Evolutionary conservation across 495 filamentous ascomycete species (phyloP), one percentile per base, ranked within the genome.

Genomic region (Talaromyces trachyspermus): DNA sequence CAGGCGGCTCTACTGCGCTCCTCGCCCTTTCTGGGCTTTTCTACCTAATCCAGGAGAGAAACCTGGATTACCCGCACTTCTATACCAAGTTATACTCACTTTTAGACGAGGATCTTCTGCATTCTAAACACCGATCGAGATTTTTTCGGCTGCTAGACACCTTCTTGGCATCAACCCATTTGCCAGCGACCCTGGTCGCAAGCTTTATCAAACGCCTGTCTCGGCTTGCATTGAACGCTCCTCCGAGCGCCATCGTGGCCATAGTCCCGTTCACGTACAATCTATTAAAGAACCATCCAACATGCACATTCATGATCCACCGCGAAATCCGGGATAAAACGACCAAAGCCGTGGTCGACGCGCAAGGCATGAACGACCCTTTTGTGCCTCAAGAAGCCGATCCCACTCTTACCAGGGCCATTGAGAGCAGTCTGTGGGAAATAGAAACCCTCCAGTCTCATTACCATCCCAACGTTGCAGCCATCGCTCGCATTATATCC

Each of bases 391-490:
- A 73, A 6, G 86, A 96, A 64, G 50, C 68, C 37, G 87, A 99
- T 55, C 94, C 94, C 4, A 85, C 85, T 74, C 74, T 81, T 65
- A 95, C 92, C 4, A 55, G 72, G 43, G 94, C 94, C 9, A 84
- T 97, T 42, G 89, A 96, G 46, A 95, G 88, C 62, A 87, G 85
- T 64, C 64, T 97, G 10, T 99, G 94, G 94, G 94, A 99, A 64
- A 77, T 97, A 27, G 83, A 90, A 47, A 85, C 83, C 44, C 70
- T 96, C 39, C 88, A 92, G 65, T 81, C 80, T 3, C 94, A 99
- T 67, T 97, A 92, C 66, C 94, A 99, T 61, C 94, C 94, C 27
- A 97, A 95, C 59, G 89, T 99, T 27, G 89, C 91, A 2, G 89
- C 90, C 4, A 83, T 97, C 49, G 86, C 88, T 20, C 89, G 86